Percentiles rank a stretch among this genome's conserved stretches.
Conservation (phyloP, 306 rosid species). For the Corylus avellana region DNA sequence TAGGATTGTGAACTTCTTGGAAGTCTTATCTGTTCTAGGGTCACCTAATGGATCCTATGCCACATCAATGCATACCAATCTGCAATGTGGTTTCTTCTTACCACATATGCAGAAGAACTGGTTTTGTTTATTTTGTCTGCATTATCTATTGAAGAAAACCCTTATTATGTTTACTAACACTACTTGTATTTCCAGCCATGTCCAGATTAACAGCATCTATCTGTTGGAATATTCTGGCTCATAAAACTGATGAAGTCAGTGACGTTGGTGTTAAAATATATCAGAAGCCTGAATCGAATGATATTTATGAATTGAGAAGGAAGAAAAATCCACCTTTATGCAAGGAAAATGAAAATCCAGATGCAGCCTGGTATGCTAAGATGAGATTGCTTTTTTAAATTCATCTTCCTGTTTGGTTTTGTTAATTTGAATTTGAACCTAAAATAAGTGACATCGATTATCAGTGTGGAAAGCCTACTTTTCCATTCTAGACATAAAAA, state of each 20-base stretch:
- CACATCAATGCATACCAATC: slow-evolving; percentile 14
- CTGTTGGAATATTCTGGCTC: slow-evolving; percentile 97
- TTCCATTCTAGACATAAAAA: slow-evolving; percentile 1
- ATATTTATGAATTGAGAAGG: slow-evolving; percentile 74
- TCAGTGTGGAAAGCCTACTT: slow-evolving; percentile 15
- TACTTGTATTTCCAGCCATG: slow-evolving; percentile 67
- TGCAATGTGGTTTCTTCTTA: slow-evolving; percentile 6
- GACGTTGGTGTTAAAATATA: slow-evolving; percentile 89
- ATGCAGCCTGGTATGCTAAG: slow-evolving; percentile 77
- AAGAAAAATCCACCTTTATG: slow-evolving; percentile 82
- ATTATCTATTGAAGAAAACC: background rate
- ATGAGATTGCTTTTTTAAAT: slow-evolving; percentile 31
- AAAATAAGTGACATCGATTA: background rate
- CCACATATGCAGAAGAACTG: slow-evolving; percentile 5
- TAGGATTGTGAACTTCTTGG: background rate
- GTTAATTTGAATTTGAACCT: slow-evolving; percentile 3
- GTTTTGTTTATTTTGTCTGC: background rate
- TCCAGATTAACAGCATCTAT: slow-evolving; percentile 62
- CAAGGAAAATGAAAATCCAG: slow-evolving; percentile 90
- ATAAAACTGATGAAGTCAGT: slow-evolving; percentile 80
- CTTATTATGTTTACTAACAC: slow-evolving; percentile 5
- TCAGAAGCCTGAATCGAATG: slow-evolving; percentile 91
- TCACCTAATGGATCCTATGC: slow-evolving; percentile 14
- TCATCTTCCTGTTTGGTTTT: slow-evolving; percentile 8
- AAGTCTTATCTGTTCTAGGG: slow-evolving; percentile 7